Conservation (phyloP, 768 basidiomycete species). For the Leccinum obscurum region DNA sequence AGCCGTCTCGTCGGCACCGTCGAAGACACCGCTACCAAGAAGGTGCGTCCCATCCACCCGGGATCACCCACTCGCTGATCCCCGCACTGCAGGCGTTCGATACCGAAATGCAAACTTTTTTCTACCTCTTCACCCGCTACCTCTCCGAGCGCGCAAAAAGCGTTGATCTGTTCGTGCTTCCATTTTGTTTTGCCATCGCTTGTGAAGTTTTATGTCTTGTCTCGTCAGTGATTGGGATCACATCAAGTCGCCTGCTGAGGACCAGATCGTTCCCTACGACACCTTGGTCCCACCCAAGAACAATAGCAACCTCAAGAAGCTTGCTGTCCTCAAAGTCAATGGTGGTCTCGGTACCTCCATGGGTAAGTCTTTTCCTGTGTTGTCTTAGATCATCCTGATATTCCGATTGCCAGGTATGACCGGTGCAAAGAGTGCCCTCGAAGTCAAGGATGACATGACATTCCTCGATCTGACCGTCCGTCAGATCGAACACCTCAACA, state of each 20-base stretch:
- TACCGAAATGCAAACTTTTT: constrained; percentile 83
- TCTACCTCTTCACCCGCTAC: constrained; percentile 81
- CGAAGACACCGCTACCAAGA: constrained; percentile 75
- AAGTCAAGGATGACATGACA: constrained; percentile 72
- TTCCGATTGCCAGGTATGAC: constrained; percentile 43
- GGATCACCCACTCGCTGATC: constrained; percentile 18
- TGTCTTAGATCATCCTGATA: constrained; percentile 4
- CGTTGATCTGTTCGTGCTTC: constrained; percentile 61
- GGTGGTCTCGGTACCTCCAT: constrained; percentile 72
- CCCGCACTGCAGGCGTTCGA: constrained; percentile 57
- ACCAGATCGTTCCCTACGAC: constrained; percentile 64
- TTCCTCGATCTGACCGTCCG: constrained; percentile 67
- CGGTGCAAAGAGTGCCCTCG: constrained; percentile 70
- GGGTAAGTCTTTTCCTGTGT: constrained; percentile 34
- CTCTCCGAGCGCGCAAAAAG: constrained; percentile 65
- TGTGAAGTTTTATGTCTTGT: constrained; percentile 4
- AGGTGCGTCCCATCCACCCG: constrained; percentile 47
- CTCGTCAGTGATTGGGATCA: constrained; percentile 36
- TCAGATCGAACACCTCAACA: constrained; percentile 72
- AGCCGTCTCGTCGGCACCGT: constrained; percentile 88
- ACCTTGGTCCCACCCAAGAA: constrained; percentile 46
- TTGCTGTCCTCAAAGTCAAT: constrained; percentile 79
- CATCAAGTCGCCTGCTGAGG: constrained; percentile 63
- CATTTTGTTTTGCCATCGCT: constrained; percentile 15
- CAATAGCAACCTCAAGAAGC: constrained; percentile 57